Evolutionary conservation across 768 basidiomycete species (phyloP), one percentile per base, ranked within the genome.

Genomic region (Crepidotus variabilis): DNA sequence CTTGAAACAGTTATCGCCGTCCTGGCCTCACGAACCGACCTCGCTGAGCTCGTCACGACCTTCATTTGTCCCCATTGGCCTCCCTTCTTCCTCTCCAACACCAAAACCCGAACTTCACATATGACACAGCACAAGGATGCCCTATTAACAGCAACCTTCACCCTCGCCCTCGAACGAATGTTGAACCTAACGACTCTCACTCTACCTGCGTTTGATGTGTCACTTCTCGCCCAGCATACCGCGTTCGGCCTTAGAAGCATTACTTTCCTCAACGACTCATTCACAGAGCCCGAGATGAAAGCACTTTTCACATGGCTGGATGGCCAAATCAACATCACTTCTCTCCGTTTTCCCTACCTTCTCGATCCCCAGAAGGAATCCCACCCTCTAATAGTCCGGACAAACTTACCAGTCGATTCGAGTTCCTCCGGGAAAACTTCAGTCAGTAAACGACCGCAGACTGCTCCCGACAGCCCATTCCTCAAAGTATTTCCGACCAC

Each of bases 81-180:
- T 0, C 53, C 67, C 2, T 78, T 74, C 57, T 77, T 75, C 58
- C 48, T 59, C 10, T 33, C 64, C 43, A 60, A 60, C 35, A 51
- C 57, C 22, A 62, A 66, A 22, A 54, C 60, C 7, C 63, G 63
- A 24, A 51, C 57, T 14, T 21, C 58, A n/a, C 47, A 54, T 48
- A 51, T 53, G 14, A 46, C 58, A 13, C 61, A 66, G 57, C 64
- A 66, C n/a, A 60, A 63, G 33, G 64, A 71, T 51, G 65, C 64
- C 2, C 65, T 69, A 20, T 65, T 76, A 18, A 75, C 71, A 16
- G 75, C 77, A 5, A 72, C 74, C 0, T 77, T 80, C 55, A 74
- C 75, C 1, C 64, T 75, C 47, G 76, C 75, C 1, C 67, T 81
- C 39, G 72, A 76, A 48, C 74, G 76, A 16, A 80, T 81, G 80